phyloP scores from a whole-genome alignment of 768 basidiomycete species.

The Leucocoprinus birnbaumii region DNA sequence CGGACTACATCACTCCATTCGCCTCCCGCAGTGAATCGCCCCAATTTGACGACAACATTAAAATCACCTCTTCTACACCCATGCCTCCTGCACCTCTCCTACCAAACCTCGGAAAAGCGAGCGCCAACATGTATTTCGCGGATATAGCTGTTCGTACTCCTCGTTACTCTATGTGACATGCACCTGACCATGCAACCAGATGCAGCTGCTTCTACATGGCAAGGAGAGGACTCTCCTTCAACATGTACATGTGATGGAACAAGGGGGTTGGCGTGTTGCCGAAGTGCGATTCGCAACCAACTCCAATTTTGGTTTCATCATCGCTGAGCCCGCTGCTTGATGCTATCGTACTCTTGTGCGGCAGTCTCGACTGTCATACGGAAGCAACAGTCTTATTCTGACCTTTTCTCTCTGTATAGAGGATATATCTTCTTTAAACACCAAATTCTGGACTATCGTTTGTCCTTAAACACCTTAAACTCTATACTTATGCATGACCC shows the following conservation, averaged over 20 bases:
- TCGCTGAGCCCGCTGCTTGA: constrained; percentile 1
- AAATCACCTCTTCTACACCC: constrained; percentile 1
- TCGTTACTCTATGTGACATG: background rate
- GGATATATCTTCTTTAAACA: too few species aligned
- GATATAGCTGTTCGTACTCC: constrained; percentile 53
- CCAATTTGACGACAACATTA: background rate
- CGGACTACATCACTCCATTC: constrained; percentile 67
- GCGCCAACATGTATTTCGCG: constrained; percentile 67
- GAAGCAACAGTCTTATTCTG: too few species aligned
- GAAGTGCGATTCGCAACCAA: constrained; percentile 2
- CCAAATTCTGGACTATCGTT: too few species aligned
- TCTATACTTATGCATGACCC: too few species aligned
- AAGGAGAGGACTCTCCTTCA: constrained; percentile 11
- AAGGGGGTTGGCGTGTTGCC: constrained; percentile 4
- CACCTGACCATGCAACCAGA: background rate
- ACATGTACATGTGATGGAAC: constrained; percentile 4
- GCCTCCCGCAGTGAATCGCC: constrained; percentile 48
- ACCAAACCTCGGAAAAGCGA: constrained; percentile 73
- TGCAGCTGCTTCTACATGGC: constrained; percentile 10
- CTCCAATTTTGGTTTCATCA: constrained; percentile 7
- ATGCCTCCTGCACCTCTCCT: constrained; percentile 58
- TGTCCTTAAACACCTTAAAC: too few species aligned
- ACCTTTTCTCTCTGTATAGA: too few species aligned
- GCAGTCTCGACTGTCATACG: background rate
- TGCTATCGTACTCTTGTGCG: background rate